A percentile compares a stretch with the other conserved stretches of the same genome.
These are phyloP conservation scores for Berkeleyomyces basicola DNA, from an alignment of 2,329 filamentous ascomycete species.

Conservation along the genomic window DNA sequence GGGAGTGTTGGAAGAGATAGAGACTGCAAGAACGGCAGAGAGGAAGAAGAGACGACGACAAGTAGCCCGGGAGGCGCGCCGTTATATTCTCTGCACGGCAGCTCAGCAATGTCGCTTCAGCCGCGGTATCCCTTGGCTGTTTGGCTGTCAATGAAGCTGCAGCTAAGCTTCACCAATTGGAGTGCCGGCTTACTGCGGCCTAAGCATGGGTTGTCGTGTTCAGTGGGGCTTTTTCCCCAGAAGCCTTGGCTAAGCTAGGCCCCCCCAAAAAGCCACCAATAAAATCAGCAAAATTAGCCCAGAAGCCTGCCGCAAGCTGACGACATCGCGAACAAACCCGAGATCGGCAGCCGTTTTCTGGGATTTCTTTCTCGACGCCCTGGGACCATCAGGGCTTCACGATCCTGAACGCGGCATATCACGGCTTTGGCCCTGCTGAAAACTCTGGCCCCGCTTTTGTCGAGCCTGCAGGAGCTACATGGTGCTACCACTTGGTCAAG, in stretches of 20 bases:
- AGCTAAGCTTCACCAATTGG: neutral
- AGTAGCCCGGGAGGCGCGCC: too few relatives aligned
- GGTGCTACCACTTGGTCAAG: neutral
- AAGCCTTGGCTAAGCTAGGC: too few relatives aligned
- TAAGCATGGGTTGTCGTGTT: slow-evolving; percentile 12
- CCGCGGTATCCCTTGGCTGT: slow-evolving; percentile 4
- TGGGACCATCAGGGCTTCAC: neutral
- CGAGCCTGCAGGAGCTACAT: neutral
- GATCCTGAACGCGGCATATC: neutral
- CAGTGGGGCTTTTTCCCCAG: neutral
- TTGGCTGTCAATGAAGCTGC: neutral
- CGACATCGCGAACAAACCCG: neutral
- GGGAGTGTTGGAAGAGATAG: too few relatives aligned
- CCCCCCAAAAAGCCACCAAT: neutral
- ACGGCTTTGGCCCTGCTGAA: neutral
- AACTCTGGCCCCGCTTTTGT: neutral
- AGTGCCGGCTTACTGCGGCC: slow-evolving; percentile 20
- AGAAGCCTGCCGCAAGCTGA: neutral
- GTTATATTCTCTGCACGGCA: too few relatives aligned
- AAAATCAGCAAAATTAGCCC: neutral
- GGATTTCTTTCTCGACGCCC: neutral
- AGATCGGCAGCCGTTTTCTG: neutral
- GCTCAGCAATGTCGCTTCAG: neutral
- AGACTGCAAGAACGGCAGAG: too few relatives aligned
- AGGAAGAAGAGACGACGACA: too few relatives aligned